Evolutionary conservation across 495 filamentous ascomycete species (phyloP).

Genomic region (Aspergillus coremiiformis): DNA sequence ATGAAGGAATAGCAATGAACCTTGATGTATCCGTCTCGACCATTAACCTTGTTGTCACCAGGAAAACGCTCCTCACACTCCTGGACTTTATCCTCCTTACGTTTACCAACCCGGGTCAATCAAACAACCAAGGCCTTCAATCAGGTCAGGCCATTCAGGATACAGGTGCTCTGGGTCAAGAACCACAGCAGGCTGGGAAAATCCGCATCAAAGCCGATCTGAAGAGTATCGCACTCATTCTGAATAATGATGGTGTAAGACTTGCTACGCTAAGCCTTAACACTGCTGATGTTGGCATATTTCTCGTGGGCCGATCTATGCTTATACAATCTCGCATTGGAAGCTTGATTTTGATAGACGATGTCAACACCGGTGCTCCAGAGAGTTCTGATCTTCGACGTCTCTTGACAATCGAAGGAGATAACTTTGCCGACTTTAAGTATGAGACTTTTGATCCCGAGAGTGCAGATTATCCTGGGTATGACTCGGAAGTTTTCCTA

Average conservation of each 20-base stretch:
- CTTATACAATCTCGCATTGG: conserved; percentile 79
- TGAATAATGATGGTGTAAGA: conserved; percentile 97
- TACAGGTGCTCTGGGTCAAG: conserved; percentile 30
- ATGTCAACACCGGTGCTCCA: conserved; percentile 85
- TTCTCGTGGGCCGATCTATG: conserved; percentile 77
- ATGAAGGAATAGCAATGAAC: conserved; percentile 89
- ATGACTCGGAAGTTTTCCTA: conserved; percentile 83
- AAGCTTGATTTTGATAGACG: conserved; percentile 80
- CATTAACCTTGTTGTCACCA: conserved; percentile 89
- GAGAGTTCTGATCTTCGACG: conserved; percentile 75
- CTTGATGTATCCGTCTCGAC: conserved; percentile 88
- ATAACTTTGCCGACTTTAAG: conserved; percentile 94
- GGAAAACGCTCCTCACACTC: conserved; percentile 88
- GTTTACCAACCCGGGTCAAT: conserved; percentile 66
- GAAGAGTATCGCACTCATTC: conserved; percentile 84
- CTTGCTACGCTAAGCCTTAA: conserved; percentile 88
- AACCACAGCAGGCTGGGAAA: conserved; percentile 42
- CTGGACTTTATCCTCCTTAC: conserved; percentile 93
- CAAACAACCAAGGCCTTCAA: conserved; percentile 24
- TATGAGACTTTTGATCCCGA: conserved; percentile 90
- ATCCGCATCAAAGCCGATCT: conserved; percentile 84
- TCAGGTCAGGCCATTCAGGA: conserved; percentile 43
- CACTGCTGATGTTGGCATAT: conserved; percentile 83
- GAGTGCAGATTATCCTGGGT: conserved; percentile 76
- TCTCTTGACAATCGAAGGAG: conserved; percentile 85